Evolutionary conservation across 2,329 filamentous ascomycete species (phyloP).

Genomic region (Alternaria sp.): DNA sequence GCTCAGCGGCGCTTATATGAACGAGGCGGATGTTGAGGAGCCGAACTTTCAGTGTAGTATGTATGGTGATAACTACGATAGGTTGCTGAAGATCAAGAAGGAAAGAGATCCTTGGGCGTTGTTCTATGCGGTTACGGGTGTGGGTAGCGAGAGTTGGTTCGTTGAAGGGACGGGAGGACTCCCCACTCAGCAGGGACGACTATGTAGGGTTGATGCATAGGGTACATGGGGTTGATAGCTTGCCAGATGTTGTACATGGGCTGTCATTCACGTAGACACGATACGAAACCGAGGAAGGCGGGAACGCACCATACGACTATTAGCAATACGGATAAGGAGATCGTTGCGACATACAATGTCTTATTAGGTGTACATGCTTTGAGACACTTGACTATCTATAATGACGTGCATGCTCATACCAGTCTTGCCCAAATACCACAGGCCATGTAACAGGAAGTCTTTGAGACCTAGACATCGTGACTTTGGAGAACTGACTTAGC

Average conservation of each 20-base stretch:
- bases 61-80: conserved; percentile 35
- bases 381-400: too few species aligned
- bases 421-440: too few species aligned
- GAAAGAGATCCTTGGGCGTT: conserved; percentile 33
- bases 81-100: conserved; percentile 28
- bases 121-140: conserved; percentile 36
- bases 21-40: conserved; percentile 40
- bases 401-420: too few species aligned
- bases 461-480: too few species aligned
- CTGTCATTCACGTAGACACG: too few species aligned
- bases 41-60: conserved; percentile 34
- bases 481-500: too few species aligned
- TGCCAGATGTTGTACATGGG: neutral
- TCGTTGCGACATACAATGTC: too few species aligned
- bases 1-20: conserved; percentile 43
- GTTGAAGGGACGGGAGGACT: conserved; percentile 31
- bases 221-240: neutral
- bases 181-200: conserved; percentile 34
- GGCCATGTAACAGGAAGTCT: too few species aligned
- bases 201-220: conserved; percentile 20
- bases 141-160: conserved; percentile 33
- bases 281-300: too few species aligned
- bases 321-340: too few species aligned
- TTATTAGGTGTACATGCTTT: too few species aligned
- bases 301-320: too few species aligned